phyloP scores from a whole-genome alignment of 2,329 filamentous ascomycete genomes.

The Trichoderma citrinoviride region DNA sequence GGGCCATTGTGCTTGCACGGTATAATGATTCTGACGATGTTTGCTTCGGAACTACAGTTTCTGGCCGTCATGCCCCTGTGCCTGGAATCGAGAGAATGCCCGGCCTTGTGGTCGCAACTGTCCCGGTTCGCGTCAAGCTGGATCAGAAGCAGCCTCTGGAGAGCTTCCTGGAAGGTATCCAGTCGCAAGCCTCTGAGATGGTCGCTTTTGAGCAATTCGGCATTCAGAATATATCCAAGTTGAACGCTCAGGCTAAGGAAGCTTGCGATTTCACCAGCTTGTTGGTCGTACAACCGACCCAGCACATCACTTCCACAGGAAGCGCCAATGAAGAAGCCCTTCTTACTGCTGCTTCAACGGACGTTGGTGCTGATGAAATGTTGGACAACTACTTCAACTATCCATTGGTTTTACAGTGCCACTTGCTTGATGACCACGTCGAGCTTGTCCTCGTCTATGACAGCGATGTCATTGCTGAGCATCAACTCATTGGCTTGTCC shows the following conservation, averaged over 20 bases:
- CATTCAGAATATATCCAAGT: constrained; percentile 26
- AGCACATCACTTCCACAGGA: constrained; percentile 15
- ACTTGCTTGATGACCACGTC: constrained; percentile 4
- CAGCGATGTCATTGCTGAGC: constrained; percentile 7
- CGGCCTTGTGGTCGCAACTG: constrained; percentile 23
- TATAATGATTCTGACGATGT: constrained; percentile 34
- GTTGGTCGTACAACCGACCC: constrained; percentile 24
- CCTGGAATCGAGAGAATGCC: constrained; percentile 24
- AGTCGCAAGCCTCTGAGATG: constrained; percentile 23
- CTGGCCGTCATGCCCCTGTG: constrained; percentile 26
- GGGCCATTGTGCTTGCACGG: constrained; percentile 36
- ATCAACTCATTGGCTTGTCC: constrained; percentile 6
- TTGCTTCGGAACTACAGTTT: constrained; percentile 26
- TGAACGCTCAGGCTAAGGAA: constrained; percentile 20
- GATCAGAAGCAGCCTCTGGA: constrained; percentile 1
- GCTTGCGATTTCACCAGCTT: constrained; percentile 27
- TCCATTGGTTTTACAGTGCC: constrained; percentile 14
- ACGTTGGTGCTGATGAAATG: constrained; percentile 6
- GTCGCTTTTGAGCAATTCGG: constrained; percentile 27
- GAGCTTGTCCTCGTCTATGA: constrained; percentile 18
- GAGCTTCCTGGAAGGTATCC: constrained; percentile 20
- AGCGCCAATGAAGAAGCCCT: constrained; percentile 1
- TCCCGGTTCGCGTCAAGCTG: constrained; percentile 19
- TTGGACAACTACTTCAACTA: constrained; percentile 21
- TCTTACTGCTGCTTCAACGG: not conserved